Conservation (phyloP, 2,329 filamentous ascomycete genomes). For the Fusarium sp. region DNA sequence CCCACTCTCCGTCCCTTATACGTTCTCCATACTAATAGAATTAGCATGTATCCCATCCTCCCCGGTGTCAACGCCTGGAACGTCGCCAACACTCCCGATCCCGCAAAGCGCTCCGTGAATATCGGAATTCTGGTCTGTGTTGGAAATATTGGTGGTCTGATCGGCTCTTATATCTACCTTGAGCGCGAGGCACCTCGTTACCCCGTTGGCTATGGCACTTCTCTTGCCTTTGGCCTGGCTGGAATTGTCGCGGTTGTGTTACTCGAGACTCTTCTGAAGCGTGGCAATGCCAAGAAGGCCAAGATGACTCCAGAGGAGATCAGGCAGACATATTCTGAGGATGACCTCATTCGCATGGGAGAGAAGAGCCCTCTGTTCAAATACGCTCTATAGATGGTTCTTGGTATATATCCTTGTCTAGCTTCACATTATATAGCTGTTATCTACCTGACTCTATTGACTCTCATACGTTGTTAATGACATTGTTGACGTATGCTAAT, state of each 20-base stretch:
- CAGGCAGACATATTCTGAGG: slow-evolving; percentile 6
- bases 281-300: slow-evolving; percentile 22
- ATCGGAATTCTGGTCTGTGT: slow-evolving; percentile 58
- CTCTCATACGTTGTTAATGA: no score
- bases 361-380: slow-evolving; percentile 29
- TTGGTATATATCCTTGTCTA: no score
- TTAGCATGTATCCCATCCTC: slow-evolving; percentile 55
- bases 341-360: slow-evolving; percentile 26
- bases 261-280: slow-evolving; percentile 8
- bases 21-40: neutral
- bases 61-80: slow-evolving; percentile 59
- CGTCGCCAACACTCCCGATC: slow-evolving; percentile 55
- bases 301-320: slow-evolving; percentile 13
- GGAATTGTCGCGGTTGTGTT: slow-evolving; percentile 18
- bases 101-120: slow-evolving; percentile 57
- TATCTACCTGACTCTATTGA: no score
- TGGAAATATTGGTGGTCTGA: slow-evolving; percentile 43
- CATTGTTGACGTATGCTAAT: no score
- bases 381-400: slow-evolving; percentile 10
- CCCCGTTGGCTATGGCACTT: slow-evolving; percentile 19
- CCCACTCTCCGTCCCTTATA: accelerated
- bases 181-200: slow-evolving; percentile 19
- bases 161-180: slow-evolving; percentile 26
- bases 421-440: no score
- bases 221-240: slow-evolving; percentile 17